Evolutionary conservation across 2,329 filamentous ascomycete genomes (phyloP), one percentile per base, ranked within the genome.

Genomic region (Colletotrichum cordylinicola): DNA sequence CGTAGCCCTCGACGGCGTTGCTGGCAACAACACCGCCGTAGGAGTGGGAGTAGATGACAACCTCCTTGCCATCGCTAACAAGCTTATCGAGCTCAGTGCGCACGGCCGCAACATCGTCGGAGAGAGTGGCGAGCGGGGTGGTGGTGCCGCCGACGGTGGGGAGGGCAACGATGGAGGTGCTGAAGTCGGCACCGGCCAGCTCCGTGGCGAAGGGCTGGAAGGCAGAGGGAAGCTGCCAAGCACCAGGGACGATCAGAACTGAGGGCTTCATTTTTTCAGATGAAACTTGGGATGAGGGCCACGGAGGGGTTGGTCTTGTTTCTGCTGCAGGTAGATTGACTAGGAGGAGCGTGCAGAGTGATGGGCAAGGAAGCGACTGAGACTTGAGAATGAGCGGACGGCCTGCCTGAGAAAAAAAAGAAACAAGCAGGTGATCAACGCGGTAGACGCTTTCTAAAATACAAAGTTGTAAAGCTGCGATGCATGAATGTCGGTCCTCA

Each of bases 11-110:
- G 4, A 88, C 79, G 0, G 84, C 87, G 64, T 84, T 84, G 43
- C 82, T 81, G 8, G 82, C 83, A 1, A 87, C 80, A 0, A 86
- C 80, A 18, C 87, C 87, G 18, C 84, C 84, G 79, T 87, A 88
- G 3, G 85, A 88, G 77, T 89, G 87, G 10, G 83, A 81, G 9
- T 86, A 78, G 5, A 88, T 81, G 1, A 88, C 78, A 9, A 89
- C 82, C 35, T 88, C 81, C 67, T 86, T 85, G 18, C 84, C 84
- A 3, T 79, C 70, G 31, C 83, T 81, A 8, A 81, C 78, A 16
- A 87, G 81, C 15, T 73, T 68, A 16, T 79, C 67, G 37, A 86
- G 48, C 0, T 77, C 75, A 0, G 60, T 24, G n/a, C 82, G 80
- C 15, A 86, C 80, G 4, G 80, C 81, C 1, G 79, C 73, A 8